Conservation (phyloP, 345 rosid genomes). For the Raphanus sativus region DNA sequence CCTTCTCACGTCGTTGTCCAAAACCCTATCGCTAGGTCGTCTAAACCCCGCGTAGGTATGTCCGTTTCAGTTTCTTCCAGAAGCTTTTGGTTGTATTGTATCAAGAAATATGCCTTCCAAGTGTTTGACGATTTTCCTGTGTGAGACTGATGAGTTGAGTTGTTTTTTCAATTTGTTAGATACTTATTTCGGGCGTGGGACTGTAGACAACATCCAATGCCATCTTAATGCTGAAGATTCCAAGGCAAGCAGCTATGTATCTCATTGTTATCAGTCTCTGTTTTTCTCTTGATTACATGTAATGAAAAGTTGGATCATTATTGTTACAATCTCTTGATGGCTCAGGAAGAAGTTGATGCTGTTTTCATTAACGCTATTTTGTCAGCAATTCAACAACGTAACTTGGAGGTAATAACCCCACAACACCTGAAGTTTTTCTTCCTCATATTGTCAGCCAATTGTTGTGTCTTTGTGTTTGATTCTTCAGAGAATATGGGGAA, state of each 20-base stretch:
- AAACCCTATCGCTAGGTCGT: constrained; percentile 67
- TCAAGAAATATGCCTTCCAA: constrained; percentile 20
- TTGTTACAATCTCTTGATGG: constrained; percentile 22
- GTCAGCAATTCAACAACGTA: constrained; percentile 80
- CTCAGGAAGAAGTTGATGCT: constrained; percentile 81
- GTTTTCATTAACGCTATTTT: constrained; percentile 75
- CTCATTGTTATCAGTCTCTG: background rate
- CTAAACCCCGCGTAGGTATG: constrained; percentile 68
- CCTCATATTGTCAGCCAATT: background rate
- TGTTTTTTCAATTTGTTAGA: constrained; percentile 43
- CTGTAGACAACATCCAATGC: constrained; percentile 62
- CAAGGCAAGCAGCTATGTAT: constrained; percentile 54
- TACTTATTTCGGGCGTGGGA: constrained; percentile 81
- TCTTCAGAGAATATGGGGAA: constrained; percentile 67
- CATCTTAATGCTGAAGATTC: constrained; percentile 62
- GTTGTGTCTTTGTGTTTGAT: background rate
- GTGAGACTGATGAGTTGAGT: constrained; percentile 8
- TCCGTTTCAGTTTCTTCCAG: background rate
- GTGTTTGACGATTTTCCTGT: constrained; percentile 18
- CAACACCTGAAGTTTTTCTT: background rate
- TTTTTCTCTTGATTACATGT: background rate
- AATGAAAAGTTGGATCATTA: constrained; percentile 17
- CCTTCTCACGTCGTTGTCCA: constrained; percentile 83
- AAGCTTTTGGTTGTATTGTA: background rate
- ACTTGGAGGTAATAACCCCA: constrained; percentile 64